Evolutionary conservation across 176 grass and related monocot genomes (phyloP).

Genomic region (Calamus simplicifolius): DNA sequence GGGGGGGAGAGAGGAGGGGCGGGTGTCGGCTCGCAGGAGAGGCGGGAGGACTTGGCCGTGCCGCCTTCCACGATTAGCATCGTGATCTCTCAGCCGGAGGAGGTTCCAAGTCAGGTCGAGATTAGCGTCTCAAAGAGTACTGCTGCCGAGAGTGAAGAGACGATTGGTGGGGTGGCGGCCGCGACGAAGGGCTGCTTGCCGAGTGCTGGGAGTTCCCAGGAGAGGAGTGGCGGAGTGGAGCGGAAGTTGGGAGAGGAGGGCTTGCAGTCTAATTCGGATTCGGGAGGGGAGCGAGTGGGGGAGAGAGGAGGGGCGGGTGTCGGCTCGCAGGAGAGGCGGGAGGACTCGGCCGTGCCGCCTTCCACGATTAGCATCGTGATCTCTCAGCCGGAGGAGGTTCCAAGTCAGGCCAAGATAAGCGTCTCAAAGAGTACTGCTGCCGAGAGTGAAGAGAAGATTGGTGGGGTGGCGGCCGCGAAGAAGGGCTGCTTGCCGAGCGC

Average conservation of each 20-base stretch:
- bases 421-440: not conserved
- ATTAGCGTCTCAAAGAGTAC: no score
- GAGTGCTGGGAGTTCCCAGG: no score
- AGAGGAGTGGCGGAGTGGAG: no score
- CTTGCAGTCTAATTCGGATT: constrained; percentile 8
- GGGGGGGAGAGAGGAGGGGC: constrained; percentile 13
- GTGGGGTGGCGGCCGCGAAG: constrained; percentile 13
- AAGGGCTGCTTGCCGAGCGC: constrained; percentile 31
- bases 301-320: constrained; percentile 4
- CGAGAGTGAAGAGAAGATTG: constrained; percentile 9
- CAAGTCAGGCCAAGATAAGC: constrained; percentile 16
- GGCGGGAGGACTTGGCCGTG: no score
- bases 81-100: no score
- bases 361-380: constrained; percentile 58
- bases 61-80: no score
- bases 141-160: no score
- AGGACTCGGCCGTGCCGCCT: constrained; percentile 7
- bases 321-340: not conserved
- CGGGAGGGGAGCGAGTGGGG: constrained; percentile 13
- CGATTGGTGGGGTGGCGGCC: no score
- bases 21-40: no score
- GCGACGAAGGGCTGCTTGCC: no score
- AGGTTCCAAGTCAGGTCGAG: no score
- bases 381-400: constrained; percentile 44
- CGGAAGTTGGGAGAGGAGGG: not conserved